Conservation (phyloP, 768 basidiomycete species). For the Kwoniella botswanensis region DNA sequence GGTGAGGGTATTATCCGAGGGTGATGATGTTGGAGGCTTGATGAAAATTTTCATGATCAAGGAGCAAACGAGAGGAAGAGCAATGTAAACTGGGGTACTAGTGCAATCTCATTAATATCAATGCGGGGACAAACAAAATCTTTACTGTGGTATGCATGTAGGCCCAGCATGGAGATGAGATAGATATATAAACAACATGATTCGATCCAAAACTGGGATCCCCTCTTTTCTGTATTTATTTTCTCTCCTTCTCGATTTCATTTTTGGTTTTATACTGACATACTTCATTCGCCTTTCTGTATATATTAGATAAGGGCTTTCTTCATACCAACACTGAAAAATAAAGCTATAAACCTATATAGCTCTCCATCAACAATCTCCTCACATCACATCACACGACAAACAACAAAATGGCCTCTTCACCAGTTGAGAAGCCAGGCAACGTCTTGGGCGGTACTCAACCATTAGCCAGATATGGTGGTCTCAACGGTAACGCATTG, state of each 20-base stretch:
- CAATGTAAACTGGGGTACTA: neutral
- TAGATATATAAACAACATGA: slow-evolving; percentile 13
- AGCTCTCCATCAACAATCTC: neutral
- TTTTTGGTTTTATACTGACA: slow-evolving; percentile 5
- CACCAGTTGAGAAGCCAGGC: slow-evolving; percentile 23
- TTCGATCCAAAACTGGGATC: neutral
- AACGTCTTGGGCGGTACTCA: slow-evolving; percentile 10
- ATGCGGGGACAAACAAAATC: neutral
- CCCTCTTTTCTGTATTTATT: slow-evolving; percentile 7
- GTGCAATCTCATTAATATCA: neutral
- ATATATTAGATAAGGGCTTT: slow-evolving; percentile 2
- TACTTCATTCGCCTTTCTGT: neutral
- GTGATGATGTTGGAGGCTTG: neutral
- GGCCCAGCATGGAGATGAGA: neutral
- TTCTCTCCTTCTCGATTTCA: neutral
- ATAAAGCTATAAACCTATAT: neutral
- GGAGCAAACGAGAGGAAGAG: neutral
- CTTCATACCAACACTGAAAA: neutral
- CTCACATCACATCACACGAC: neutral
- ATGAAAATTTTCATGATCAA: neutral
- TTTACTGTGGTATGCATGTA: neutral
- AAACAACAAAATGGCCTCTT: slow-evolving; percentile 14
- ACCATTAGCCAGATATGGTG: slow-evolving; percentile 43
- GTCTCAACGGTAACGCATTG: slow-evolving; percentile 47
- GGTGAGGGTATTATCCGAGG: neutral